These are phyloP conservation scores for Gaeumannomyces tritici DNA, from an alignment of 2,329 filamentous ascomycete species.

Conservation along the genomic window DNA sequence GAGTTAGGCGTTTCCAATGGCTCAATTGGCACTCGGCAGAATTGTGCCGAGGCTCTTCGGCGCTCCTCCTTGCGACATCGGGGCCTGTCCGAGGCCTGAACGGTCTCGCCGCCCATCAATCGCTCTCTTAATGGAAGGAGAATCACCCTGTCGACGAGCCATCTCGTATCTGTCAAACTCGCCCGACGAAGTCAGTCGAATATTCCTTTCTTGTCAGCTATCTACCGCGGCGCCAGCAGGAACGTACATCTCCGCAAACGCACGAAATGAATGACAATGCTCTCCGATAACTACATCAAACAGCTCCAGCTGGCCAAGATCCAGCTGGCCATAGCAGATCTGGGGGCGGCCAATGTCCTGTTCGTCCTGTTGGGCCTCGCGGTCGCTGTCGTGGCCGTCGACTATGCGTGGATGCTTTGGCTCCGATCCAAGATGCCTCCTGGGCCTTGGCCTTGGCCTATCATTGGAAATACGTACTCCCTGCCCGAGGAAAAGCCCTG, in stretches of 20 bases:
- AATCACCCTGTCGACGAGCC: too few species aligned
- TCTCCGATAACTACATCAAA: constrained; percentile 12
- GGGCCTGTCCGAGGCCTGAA: too few species aligned
- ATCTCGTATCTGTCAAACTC: too few species aligned
- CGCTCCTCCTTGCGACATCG: background rate
- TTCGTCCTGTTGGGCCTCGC: constrained; percentile 14
- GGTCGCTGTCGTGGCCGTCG: constrained; percentile 19
- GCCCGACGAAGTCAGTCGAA: too few species aligned
- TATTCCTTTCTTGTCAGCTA: too few species aligned
- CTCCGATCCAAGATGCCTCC: constrained; percentile 41
- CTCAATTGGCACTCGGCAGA: background rate
- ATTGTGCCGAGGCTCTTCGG: background rate
- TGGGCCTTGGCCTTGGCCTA: constrained; percentile 41
- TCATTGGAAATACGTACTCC: constrained; percentile 46
- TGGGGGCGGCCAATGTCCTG: constrained; percentile 10
- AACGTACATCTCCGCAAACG: background rate
- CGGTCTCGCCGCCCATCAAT: too few species aligned
- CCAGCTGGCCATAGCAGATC: constrained; percentile 13
- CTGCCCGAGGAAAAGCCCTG: constrained; percentile 46
- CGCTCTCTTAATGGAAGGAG: too few species aligned
- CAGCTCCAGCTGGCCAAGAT: constrained; percentile 12
- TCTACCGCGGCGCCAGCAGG: too few species aligned
- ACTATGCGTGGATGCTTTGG: constrained; percentile 40
- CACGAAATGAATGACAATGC: constrained; percentile 10
- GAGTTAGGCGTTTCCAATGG: background rate